These are phyloP conservation scores for Magnusiomyces tetraspermus DNA, from an alignment of 1,139 yeast species.

Conservation along the genomic window DNA sequence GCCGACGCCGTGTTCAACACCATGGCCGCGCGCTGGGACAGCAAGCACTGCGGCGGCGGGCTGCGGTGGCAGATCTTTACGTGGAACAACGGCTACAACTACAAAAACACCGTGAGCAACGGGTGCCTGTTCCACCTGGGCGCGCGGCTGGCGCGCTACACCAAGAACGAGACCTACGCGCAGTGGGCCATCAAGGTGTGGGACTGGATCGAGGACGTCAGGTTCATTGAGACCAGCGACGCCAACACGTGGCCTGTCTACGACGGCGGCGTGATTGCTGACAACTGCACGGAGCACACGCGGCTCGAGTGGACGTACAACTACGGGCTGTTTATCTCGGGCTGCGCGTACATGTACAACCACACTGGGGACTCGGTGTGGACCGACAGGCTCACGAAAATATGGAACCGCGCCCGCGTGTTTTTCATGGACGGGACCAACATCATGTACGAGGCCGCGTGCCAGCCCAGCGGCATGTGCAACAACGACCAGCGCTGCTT, in stretches of 20 bases:
- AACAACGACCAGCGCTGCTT: slow-evolving; percentile 86
- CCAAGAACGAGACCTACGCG: slow-evolving; percentile 57
- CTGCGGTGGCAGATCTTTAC: slow-evolving; percentile 93
- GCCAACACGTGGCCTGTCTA: slow-evolving; percentile 39
- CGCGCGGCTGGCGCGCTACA: slow-evolving; percentile 77
- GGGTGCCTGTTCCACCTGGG: slow-evolving; percentile 86
- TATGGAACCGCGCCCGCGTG: slow-evolving; percentile 39
- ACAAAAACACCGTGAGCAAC: slow-evolving; percentile 82
- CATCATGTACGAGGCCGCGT: slow-evolving; percentile 72
- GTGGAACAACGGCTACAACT: slow-evolving; percentile 91
- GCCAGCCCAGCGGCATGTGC: slow-evolving; percentile 55
- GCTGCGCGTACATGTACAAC: slow-evolving; percentile 75
- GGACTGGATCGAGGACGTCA: slow-evolving; percentile 71
- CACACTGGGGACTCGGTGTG: slow-evolving; percentile 59
- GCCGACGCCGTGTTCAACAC: slow-evolving; percentile 82
- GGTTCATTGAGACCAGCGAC: slow-evolving; percentile 41
- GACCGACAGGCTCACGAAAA: slow-evolving; percentile 41
- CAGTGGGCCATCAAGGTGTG: slow-evolving; percentile 74
- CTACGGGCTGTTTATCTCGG: slow-evolving; percentile 70
- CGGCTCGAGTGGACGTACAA: slow-evolving; percentile 79
- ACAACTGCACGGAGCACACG: slow-evolving; percentile 54
- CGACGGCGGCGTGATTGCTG: slow-evolving; percentile 64
- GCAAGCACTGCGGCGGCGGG: slow-evolving; percentile 68
- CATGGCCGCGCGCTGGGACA: slow-evolving; percentile 86
- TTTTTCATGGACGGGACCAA: slow-evolving; percentile 48